Evolutionary conservation across 345 rosid genomes (phyloP).

Genomic region (Euphorbia lathyris): DNA sequence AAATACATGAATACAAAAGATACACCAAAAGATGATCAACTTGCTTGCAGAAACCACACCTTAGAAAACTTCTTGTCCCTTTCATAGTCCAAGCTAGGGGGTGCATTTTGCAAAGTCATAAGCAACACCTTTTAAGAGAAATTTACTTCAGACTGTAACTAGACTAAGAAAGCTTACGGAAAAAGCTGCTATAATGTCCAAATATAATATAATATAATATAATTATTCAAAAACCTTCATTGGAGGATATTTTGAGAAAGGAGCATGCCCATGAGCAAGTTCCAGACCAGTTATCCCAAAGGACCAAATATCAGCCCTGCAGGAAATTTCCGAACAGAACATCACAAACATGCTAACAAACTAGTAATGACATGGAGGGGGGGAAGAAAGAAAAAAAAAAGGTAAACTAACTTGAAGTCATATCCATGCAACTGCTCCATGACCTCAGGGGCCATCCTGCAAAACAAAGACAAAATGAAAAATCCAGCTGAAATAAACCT

Average conservation of each 20-base stretch:
- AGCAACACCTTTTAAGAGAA: conserved; percentile 69
- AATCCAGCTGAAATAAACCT: not conserved
- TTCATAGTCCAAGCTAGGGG: conserved; percentile 95
- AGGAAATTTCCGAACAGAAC: conserved; percentile 26
- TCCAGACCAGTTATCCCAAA: conserved; percentile 98
- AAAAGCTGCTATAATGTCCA: conserved; percentile 8
- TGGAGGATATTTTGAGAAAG: conserved; percentile 98
- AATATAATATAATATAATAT: not conserved
- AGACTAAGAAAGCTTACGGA: conserved; percentile 1
- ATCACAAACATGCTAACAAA: conserved; percentile 18
- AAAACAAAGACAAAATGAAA: conserved; percentile 12
- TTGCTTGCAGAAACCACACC: conserved; percentile 38
- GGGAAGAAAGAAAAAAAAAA: conserved; percentile 5
- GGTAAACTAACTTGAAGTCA: conserved; percentile 77
- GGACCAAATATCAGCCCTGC: conserved; percentile 99
- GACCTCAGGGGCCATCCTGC: conserved; percentile 99
- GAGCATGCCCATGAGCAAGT: conserved; percentile 99
- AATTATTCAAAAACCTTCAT: conserved; percentile 66
- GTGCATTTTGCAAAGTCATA: conserved; percentile 99
- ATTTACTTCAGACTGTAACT: conserved; percentile 25
- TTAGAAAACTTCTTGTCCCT: conserved; percentile 92
- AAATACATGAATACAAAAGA: not conserved
- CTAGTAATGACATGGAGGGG: not conserved
- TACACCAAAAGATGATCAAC: conserved; percentile 10
- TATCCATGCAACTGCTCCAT: conserved; percentile 98